These are phyloP conservation scores for Curvularia verruculosa DNA, from an alignment of 2,329 filamentous ascomycete species.

Conservation along the genomic window DNA sequence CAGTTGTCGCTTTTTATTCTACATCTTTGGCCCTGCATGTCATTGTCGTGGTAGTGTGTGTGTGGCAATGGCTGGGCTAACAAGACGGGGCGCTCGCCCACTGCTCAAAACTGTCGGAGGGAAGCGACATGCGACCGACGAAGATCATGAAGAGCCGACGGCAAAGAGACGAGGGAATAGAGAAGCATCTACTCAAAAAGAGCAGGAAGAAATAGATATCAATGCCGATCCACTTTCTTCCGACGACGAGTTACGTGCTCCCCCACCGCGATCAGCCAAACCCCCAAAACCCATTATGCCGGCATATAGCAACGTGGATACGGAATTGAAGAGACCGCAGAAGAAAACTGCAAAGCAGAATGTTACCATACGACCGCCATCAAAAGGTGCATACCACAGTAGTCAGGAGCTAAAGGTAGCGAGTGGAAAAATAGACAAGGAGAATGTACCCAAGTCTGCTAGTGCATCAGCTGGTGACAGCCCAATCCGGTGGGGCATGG, in stretches of 20 bases:
- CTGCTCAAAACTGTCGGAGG: constrained; percentile 43
- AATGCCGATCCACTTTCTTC: constrained; percentile 32
- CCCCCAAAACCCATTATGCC: constrained; percentile 4
- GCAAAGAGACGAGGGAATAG: constrained; percentile 11
- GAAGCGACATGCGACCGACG: constrained; percentile 44
- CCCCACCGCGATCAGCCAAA: constrained; percentile 12
- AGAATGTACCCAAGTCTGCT: constrained; percentile 22
- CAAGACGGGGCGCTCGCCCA: constrained; percentile 11
- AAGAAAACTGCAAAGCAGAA: constrained; percentile 3
- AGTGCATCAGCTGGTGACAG: constrained; percentile 4
- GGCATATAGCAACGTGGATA: constrained; percentile 1
- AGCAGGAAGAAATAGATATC: constrained; percentile 16
- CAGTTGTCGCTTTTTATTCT: not conserved
- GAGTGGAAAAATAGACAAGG: constrained; percentile 20
- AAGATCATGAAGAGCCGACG: constrained; percentile 45
- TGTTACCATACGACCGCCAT: constrained; percentile 14
- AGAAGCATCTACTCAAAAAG: not conserved
- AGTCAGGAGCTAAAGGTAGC: constrained; percentile 18
- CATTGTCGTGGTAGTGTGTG: not conserved
- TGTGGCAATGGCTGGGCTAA: constrained; percentile 21
- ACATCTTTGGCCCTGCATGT: not conserved
- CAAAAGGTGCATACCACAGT: constrained; percentile 12
- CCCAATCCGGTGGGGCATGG: constrained; percentile 16
- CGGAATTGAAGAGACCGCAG: constrained; percentile 15
- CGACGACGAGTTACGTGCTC: constrained; percentile 23